phyloP scores from a whole-genome alignment of 2,329 filamentous ascomycete species.

The Aureobasidium lini region DNA sequence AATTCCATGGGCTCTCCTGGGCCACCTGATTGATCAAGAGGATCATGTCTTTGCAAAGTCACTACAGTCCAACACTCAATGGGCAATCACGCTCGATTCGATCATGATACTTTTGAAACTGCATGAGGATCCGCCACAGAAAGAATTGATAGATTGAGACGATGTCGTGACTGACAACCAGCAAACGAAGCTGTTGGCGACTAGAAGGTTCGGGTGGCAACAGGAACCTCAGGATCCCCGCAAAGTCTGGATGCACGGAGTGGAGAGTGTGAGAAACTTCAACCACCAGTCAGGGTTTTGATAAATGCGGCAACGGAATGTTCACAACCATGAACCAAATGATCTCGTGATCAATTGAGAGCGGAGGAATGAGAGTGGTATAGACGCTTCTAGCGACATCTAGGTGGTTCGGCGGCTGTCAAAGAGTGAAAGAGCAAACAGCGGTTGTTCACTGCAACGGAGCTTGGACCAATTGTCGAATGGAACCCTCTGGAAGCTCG shows the following conservation, averaged over 20 bases:
- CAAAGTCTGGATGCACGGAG: constrained; percentile 6
- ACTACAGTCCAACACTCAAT: too few relatives aligned
- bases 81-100: too few relatives aligned
- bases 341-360: not conserved
- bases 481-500: not conserved
- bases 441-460: not conserved
- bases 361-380: not conserved
- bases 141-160: not conserved
- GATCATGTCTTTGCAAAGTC: too few relatives aligned
- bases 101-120: too few relatives aligned
- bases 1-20: too few relatives aligned
- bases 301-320: not conserved
- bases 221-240: not conserved
- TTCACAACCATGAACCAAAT: not conserved
- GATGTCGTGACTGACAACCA: not conserved
- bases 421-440: not conserved
- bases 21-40: too few relatives aligned
- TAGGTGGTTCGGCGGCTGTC: not conserved
- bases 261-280: not conserved
- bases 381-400: not conserved
- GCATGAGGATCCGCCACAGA: too few relatives aligned
- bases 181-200: not conserved
- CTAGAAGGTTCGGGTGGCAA: constrained; percentile 8
- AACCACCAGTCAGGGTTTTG: not conserved
- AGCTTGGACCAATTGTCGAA: not conserved